Percentiles rank a stretch among this genome's conserved stretches.
Evolutionary conservation across 2,329 filamentous ascomycete genomes (phyloP).

Genomic region (Kalaharituber pfeilii): DNA sequence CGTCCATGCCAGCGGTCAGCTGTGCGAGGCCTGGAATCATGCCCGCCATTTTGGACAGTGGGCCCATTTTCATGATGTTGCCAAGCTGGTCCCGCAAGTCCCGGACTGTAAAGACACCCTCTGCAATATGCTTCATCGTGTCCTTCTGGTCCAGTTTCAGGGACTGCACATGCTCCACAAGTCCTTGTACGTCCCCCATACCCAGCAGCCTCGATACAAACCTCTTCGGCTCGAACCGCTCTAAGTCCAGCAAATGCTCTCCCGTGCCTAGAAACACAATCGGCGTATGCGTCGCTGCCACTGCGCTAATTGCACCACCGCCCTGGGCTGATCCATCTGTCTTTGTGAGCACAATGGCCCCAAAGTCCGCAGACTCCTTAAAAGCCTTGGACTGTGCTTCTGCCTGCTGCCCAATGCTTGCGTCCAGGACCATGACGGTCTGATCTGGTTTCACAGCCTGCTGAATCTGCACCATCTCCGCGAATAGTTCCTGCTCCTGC

Average conservation of each 20-base stretch:
- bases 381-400: slow-evolving; percentile 91
- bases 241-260: slow-evolving; percentile 89
- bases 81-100: slow-evolving; percentile 88
- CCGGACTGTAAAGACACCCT: slow-evolving; percentile 81
- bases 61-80: slow-evolving; percentile 99
- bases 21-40: slow-evolving; percentile 94
- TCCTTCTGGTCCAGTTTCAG: slow-evolving; percentile 95
- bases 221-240: slow-evolving; percentile 78
- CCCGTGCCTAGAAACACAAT: slow-evolving; percentile 97
- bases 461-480: slow-evolving; percentile 96
- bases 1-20: slow-evolving; percentile 91
- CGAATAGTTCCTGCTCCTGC: slow-evolving; percentile 86
- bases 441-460: slow-evolving; percentile 78
- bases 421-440: slow-evolving; percentile 95
- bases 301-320: slow-evolving; percentile 92
- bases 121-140: slow-evolving; percentile 96
- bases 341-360: slow-evolving; percentile 97
- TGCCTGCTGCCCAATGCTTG: slow-evolving; percentile 88
- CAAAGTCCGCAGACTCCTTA: slow-evolving; percentile 92
- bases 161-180: slow-evolving; percentile 92
- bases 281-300: slow-evolving; percentile 86
- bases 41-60: slow-evolving; percentile 87
- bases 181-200: slow-evolving; percentile 89
- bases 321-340: slow-evolving; percentile 90
- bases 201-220: slow-evolving; percentile 89